Conservation (phyloP, 2,329 filamentous ascomycete genomes). For the Alternaria brassicae region DNA sequence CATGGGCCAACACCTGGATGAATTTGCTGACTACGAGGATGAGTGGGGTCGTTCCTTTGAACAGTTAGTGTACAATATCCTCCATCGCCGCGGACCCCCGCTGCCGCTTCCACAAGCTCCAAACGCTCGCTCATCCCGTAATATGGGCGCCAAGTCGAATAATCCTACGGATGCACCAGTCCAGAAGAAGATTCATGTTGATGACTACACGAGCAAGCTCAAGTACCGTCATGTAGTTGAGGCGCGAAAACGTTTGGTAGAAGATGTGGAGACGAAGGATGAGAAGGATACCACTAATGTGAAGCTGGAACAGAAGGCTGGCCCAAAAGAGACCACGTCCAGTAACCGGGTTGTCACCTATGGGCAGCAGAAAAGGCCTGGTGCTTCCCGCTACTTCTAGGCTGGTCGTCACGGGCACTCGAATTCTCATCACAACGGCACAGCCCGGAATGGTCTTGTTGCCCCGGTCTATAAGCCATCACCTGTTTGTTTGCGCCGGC, state of each 20-base stretch:
- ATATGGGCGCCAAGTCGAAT: background rate
- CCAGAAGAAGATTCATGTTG: background rate
- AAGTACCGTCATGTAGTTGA: background rate
- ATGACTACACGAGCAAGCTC: background rate
- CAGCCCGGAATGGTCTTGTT: background rate
- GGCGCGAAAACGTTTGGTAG: background rate
- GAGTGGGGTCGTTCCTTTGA: background rate
- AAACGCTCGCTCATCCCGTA: no score
- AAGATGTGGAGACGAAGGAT: background rate
- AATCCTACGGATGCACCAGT: background rate
- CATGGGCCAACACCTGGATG: slow-evolving; percentile 5
- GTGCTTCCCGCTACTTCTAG: background rate
- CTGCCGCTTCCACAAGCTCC: no score
- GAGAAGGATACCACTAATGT: background rate
- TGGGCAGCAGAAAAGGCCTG: background rate
- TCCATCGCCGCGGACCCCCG: background rate
- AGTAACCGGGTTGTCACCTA: background rate
- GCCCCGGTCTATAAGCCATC: background rate
- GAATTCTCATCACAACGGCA: no score
- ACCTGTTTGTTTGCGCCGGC: background rate
- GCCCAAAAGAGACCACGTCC: background rate
- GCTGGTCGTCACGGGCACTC: background rate
- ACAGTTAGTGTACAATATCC: background rate
- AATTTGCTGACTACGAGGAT: background rate
- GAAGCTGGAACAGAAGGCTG: background rate